Base-by-base conservation (phyloP, 345 rosid species). In the Moricandia arvensis region DNA sequence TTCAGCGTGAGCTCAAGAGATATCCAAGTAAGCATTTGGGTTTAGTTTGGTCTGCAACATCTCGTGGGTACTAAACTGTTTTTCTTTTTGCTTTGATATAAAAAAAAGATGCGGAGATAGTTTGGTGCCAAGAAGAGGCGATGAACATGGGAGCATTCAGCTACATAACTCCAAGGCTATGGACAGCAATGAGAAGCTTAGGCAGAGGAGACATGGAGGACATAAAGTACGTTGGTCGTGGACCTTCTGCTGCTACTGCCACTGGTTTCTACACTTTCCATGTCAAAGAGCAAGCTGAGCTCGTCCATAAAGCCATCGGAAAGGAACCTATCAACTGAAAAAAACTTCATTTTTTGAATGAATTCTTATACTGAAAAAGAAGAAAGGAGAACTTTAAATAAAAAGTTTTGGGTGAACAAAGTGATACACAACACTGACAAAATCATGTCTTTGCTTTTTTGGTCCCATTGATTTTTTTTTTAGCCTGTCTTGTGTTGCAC, bases 61-160 rank as follows among this genome's bases (percentile, higher is more conserved):
- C 11, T 30, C 2, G 12, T 10, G 16, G 16, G 59, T 62, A 45
- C 51, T 1, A 17, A 30, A n/a, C n/a, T n/a, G n/a, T n/a, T n/a
- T 45, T 30, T 5, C 7, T 12, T 38, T 63, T 38, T 64, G 29
- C 0, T 29, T 30, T 35, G 54, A 54, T 43, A 37, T 70, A 26
- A 29, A 85, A 69, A 74, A 0, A 77, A 45, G 91, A 86, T 80
- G 90, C 96, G 0, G 91, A 88, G 84, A 71, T 90, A 0, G 89
- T 87, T 4, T 88, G 96, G 93, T 87, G 91, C 85, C 96, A 88
- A 77, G 93, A 89, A 77, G 96, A 90, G 80, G 88, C 93, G 16
- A 88, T 90, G 91, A 90, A 89, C 86, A 90, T 90, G 93, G 96
- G 96, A 58, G 93, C 88, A 16, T 88, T 87, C 65, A 83, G 34